Conservation (phyloP, 345 rosid genomes). For the Syzygium jambos region DNA sequence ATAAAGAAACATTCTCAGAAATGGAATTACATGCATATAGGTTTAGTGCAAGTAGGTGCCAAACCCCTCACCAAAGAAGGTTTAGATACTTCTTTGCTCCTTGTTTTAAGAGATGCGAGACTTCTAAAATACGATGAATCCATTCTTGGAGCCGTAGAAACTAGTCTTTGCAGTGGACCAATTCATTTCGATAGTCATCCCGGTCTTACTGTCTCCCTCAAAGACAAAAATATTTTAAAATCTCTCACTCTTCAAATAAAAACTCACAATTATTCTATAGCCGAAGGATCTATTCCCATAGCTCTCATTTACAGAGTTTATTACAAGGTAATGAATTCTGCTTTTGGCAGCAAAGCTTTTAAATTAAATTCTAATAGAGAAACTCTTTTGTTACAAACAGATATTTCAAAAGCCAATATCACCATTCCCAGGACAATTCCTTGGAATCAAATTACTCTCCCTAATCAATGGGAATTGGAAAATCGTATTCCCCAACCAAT, state of each 20-base stretch:
- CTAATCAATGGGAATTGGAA: not conserved
- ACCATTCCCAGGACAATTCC: not conserved
- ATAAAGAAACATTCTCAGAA: too few relatives aligned
- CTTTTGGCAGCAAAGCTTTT: not conserved
- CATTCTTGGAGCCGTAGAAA: too few relatives aligned
- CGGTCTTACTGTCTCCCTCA: not conserved
- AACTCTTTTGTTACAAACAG: not conserved
- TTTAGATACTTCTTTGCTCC: too few relatives aligned
- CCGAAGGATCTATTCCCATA: not conserved
- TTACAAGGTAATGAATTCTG: not conserved
- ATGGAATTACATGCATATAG: too few relatives aligned
- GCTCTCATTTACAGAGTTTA: not conserved
- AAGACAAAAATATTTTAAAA: not conserved
- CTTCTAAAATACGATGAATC: too few relatives aligned
- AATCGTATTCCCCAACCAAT: not conserved
- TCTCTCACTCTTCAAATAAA: not conserved
- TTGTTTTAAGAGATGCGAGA: too few relatives aligned
- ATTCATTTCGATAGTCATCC: not conserved
- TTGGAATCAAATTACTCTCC: not conserved
- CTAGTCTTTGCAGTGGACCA: not conserved
- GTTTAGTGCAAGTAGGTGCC: too few relatives aligned
- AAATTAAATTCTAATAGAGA: not conserved
- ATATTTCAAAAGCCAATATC: not conserved
- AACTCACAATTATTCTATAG: not conserved
- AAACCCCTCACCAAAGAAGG: too few relatives aligned